Conservation (phyloP, 2,329 filamentous ascomycete genomes). For the Diaporthe citrichinensis region DNA sequence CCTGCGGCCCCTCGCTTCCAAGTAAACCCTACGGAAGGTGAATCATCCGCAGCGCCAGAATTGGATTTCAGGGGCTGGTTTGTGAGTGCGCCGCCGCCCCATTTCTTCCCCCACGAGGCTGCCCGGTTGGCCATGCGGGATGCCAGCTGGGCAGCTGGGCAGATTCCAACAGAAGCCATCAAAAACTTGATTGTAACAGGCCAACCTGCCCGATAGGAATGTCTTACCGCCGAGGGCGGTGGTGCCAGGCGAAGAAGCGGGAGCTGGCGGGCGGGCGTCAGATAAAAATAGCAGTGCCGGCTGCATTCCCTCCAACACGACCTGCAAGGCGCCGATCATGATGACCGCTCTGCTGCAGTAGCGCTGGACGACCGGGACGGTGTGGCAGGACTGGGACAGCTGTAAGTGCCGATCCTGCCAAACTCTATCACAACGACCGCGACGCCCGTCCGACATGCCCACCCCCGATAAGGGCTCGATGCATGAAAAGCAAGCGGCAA, state of each 20-base stretch:
- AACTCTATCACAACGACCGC: constrained; percentile 25
- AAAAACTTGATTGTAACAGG: background rate
- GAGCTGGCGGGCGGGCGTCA: background rate
- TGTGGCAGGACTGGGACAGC: background rate
- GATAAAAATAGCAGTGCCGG: constrained; percentile 7
- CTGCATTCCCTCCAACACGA: constrained; percentile 26
- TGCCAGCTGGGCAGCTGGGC: background rate
- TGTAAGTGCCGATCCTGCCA: constrained; percentile 17
- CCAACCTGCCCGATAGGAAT: background rate
- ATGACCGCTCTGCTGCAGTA: constrained; percentile 17
- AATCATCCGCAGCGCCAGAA: constrained; percentile 23
- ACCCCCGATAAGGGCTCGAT: background rate
- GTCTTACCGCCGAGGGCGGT: constrained; percentile 2
- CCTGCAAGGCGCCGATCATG: constrained; percentile 37
- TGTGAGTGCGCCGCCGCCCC: background rate
- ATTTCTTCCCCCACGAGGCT: constrained; percentile 13
- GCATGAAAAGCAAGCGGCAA: constrained; percentile 21
- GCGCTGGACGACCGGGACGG: background rate
- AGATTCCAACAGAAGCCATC: background rate
- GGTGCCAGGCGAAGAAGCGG: background rate
- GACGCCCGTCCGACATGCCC: background rate
- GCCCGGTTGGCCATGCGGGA: background rate
- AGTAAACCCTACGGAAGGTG: constrained; percentile 6
- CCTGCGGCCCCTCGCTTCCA: constrained; percentile 12
- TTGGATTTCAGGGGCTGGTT: constrained; percentile 8